Base-by-base conservation (phyloP, 345 rosid species). In the Salix koriyanagi region DNA sequence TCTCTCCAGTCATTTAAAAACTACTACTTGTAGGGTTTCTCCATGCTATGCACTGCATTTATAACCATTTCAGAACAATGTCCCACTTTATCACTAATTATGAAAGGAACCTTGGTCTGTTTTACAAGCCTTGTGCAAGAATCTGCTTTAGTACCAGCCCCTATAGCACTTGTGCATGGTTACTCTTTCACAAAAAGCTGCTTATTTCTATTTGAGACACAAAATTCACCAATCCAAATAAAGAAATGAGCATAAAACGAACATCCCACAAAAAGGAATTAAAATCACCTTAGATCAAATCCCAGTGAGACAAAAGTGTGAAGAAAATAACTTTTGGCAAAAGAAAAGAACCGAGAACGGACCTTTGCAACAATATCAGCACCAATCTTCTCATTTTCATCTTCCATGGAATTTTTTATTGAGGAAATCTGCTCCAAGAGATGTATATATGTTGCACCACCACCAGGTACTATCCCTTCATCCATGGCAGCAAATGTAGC, bases 401-500 rank as follows among this genome's bases (percentile, higher is more conserved):
- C 97, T 65, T 82, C 79, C 90, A 94, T 77, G 25, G 79, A 77
- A 71, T 83, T 74, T 85, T 80, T 89, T 75, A 92, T 90, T 30
- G 48, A 30, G 26, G 89, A 86, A 54, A 82, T 81, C 60, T 82
- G 86, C 74, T 88, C 87, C 34, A 85, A 84, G 30, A 94, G 94
- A 87, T 94, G 98, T 36, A 91, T 79, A 80, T 89, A 92, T 19
- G 91, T 70, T 11, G 95, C 92, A 82, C 97, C 97, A 72, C 97
- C 97, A 65, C 98, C 98, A 48, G 97, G 97, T 46, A 91, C 93
- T 76, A 92, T 85, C 70, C 98, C 97, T 85, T 92, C 97, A 67
- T 90, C 86, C 89, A 94, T 87, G 67, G 98, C 98, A 76, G 98
- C 97, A 84, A 89, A 92, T 46, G 98, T 93, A 37, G 97, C 94